Percentiles rank a stretch among this genome's conserved stretches.
Conservation (phyloP, 345 rosid species). For the Raphanus sativus region DNA sequence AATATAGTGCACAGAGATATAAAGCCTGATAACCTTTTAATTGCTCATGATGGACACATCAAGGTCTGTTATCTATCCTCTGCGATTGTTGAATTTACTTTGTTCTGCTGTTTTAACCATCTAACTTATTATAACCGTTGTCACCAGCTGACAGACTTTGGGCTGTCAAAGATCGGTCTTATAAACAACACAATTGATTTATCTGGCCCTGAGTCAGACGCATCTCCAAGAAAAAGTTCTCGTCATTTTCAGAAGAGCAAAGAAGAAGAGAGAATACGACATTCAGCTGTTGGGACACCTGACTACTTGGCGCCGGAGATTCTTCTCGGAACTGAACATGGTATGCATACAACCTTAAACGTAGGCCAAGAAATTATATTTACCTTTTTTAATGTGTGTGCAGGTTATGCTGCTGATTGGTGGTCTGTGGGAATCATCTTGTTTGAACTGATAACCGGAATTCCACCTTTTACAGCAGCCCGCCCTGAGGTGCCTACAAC, state of each 20-base stretch:
- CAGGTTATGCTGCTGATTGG: constrained; percentile 87
- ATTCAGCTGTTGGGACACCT: constrained; percentile 84
- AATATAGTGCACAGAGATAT: constrained; percentile 83
- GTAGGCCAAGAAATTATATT: constrained; percentile 26
- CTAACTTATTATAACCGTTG: constrained; percentile 36
- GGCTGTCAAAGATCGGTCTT: constrained; percentile 83
- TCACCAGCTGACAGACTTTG: constrained; percentile 86
- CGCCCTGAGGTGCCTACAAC: constrained; percentile 59
- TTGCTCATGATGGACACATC: constrained; percentile 82
- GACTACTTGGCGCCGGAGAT: constrained; percentile 92
- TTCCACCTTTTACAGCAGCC: constrained; percentile 78
- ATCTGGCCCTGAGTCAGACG: constrained; percentile 53
- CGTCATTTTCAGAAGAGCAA: constrained; percentile 42
- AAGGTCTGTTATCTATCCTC: constrained; percentile 57
- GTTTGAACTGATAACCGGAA: constrained; percentile 73
- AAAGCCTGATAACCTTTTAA: constrained; percentile 81
- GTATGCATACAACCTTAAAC: constrained; percentile 42
- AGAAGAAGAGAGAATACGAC: constrained; percentile 48
- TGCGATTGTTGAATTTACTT: constrained; percentile 8
- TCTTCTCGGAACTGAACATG: constrained; percentile 86
- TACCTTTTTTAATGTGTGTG: constrained; percentile 31
- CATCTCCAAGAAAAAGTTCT: constrained; percentile 40
- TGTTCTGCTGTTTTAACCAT: constrained; percentile 7
- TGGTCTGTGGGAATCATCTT: constrained; percentile 91
- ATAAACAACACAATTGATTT: constrained; percentile 74